Conservation (phyloP, 2,329 filamentous ascomycete species). For the Colletotrichum plurivorum region DNA sequence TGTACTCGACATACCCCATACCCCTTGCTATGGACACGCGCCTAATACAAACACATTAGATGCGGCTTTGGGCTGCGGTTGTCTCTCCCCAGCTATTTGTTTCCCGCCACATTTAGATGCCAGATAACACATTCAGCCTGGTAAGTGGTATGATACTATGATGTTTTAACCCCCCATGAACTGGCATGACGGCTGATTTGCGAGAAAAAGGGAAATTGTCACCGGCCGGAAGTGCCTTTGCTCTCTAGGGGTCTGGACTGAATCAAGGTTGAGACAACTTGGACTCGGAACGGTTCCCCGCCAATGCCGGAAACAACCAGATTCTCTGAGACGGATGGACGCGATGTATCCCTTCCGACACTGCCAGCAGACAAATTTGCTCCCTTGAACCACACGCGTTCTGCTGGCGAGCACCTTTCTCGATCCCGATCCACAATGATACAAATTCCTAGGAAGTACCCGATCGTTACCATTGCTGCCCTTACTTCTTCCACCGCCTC, state of each 20-base stretch:
- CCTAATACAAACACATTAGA: too few relatives aligned
- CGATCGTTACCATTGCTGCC: background rate
- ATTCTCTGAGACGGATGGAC: background rate
- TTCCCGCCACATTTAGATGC: too few relatives aligned
- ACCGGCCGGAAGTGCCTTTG: background rate
- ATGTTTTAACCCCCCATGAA: background rate
- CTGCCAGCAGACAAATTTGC: background rate
- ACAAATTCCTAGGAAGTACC: slow-evolving; percentile 5
- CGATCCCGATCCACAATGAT: background rate
- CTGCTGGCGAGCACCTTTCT: too few relatives aligned
- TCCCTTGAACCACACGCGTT: slow-evolving; percentile 21
- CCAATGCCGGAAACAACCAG: slow-evolving; percentile 7
- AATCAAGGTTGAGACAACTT: background rate
- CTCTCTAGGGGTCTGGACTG: background rate
- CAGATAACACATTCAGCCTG: too few relatives aligned
- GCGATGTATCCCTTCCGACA: background rate
- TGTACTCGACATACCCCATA: too few relatives aligned
- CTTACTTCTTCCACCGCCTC: too few relatives aligned
- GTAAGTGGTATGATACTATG: too few relatives aligned
- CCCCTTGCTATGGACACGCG: too few relatives aligned
- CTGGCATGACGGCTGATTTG: background rate
- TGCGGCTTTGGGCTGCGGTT: background rate
- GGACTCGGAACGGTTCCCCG: background rate
- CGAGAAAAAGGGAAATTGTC: background rate
- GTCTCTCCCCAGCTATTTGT: too few relatives aligned